phyloP scores from a whole-genome alignment of 371 early-diverging fungal genomes.

The Rhizopus stolonifer region DNA sequence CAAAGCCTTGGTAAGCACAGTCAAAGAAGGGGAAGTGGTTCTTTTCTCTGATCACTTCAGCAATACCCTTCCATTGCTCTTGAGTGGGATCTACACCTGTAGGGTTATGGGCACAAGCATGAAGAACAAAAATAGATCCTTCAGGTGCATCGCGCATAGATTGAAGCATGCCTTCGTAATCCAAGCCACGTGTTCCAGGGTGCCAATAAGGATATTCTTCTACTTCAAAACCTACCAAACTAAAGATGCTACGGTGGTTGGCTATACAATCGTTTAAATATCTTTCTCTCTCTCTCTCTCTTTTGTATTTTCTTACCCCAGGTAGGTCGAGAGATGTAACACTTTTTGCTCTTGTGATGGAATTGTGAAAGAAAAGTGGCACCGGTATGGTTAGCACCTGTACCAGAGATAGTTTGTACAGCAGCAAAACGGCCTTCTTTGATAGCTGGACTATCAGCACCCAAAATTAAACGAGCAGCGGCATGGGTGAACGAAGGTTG shows the following conservation, averaged over 20 bases:
- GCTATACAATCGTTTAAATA: conserved; percentile 35
- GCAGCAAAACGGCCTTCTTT: conserved; percentile 69
- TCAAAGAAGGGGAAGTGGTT: conserved; percentile 93
- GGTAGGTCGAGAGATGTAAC: conserved; percentile 93
- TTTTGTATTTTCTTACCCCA: conserved; percentile 73
- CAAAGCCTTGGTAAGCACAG: conserved; percentile 97
- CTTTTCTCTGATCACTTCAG: conserved; percentile 71
- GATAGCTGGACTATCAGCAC: conserved; percentile 76
- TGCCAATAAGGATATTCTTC: conserved; percentile 91
- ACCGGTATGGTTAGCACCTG: conserved; percentile 88
- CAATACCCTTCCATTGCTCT: conserved; percentile 91
- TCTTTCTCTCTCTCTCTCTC: background rate
- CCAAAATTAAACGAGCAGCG: conserved; percentile 81
- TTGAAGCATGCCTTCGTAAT: conserved; percentile 74
- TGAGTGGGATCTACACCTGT: conserved; percentile 94
- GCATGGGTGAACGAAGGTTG: conserved; percentile 73
- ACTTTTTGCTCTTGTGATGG: conserved; percentile 64
- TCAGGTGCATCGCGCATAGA: conserved; percentile 69
- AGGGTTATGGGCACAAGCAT: conserved; percentile 97
- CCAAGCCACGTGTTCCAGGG: conserved; percentile 71
- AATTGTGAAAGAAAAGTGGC: conserved; percentile 79
- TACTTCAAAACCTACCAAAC: conserved; percentile 78
- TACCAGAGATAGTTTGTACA: conserved; percentile 95
- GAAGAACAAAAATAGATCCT: conserved; percentile 80
- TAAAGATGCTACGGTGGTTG: conserved; percentile 91